phyloP scores from a whole-genome alignment of 2,329 filamentous ascomycete species.

The Trichophyton simii region DNA sequence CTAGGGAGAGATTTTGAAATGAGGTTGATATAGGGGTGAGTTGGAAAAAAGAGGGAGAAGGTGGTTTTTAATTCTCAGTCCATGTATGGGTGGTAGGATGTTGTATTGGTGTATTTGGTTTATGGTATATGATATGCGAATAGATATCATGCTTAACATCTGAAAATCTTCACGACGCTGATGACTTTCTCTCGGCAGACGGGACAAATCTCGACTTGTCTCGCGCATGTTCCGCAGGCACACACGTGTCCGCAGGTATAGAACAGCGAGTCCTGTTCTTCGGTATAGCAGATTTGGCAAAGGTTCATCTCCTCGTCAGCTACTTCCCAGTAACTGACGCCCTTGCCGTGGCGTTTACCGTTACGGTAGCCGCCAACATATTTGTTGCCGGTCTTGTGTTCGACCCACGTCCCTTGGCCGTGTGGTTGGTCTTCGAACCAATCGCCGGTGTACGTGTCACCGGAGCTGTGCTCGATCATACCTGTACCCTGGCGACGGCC shows the following conservation, averaged over 20 bases:
- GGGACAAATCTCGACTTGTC: slow-evolving; percentile 47
- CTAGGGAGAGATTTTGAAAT: not conserved
- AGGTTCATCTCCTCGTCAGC: slow-evolving; percentile 48
- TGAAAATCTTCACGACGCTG: slow-evolving; percentile 46
- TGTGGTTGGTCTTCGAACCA: slow-evolving; percentile 38
- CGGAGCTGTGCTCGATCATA: slow-evolving; percentile 45
- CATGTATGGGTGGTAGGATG: not conserved
- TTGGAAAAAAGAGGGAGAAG: not conserved
- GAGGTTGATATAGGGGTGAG: not conserved
- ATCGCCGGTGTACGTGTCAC: slow-evolving; percentile 37
- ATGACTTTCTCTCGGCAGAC: slow-evolving; percentile 48
- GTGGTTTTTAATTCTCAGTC: not conserved
- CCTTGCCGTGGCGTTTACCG: slow-evolving; percentile 48
- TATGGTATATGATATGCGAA: not conserved
- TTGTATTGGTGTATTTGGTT: not conserved
- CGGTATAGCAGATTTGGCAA: slow-evolving; percentile 52
- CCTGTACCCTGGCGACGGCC: slow-evolving; percentile 44
- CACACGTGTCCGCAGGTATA: slow-evolving; percentile 53
- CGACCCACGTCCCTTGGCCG: slow-evolving; percentile 45
- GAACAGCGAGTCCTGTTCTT: slow-evolving; percentile 47
- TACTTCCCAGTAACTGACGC: slow-evolving; percentile 50
- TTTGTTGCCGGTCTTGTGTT: slow-evolving; percentile 46
- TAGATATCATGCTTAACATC: slow-evolving; percentile 21
- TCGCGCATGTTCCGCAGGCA: slow-evolving; percentile 48
- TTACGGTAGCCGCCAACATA: slow-evolving; percentile 50